Evolutionary conservation across 2,329 filamentous ascomycete genomes (phyloP).

Genomic region (Passalora sequoiae): DNA sequence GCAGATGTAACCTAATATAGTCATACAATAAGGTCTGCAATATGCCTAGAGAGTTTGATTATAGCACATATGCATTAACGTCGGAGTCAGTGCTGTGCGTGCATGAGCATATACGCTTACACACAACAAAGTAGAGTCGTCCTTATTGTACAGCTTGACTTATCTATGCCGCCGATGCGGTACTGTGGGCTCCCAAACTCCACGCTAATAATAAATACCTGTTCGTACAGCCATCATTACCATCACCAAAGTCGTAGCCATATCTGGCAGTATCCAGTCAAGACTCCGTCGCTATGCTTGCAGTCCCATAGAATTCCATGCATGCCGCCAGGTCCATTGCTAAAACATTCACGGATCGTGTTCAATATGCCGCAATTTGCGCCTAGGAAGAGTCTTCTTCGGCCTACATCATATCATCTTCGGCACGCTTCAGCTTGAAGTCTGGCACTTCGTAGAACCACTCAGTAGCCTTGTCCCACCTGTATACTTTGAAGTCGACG

Average conservation of each 20-base stretch:
- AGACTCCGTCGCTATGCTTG: slow-evolving; percentile 4
- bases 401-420: slow-evolving; percentile 32
- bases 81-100: not conserved
- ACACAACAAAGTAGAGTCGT: not conserved
- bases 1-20: too few species aligned
- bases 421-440: slow-evolving; percentile 66
- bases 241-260: not conserved
- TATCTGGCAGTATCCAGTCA: not conserved
- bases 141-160: not conserved
- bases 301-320: not conserved
- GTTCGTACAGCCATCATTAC: not conserved
- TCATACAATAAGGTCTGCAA: too few species aligned
- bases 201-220: slow-evolving; percentile 2
- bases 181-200: too few species aligned
- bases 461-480: slow-evolving; percentile 70
- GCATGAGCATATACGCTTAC: not conserved
- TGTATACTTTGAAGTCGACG: slow-evolving; percentile 92
- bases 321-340: not conserved
- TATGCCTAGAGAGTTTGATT: too few species aligned
- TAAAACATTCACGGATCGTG: too few species aligned
- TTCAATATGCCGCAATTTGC: too few species aligned
- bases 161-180: too few species aligned
- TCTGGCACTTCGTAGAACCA: slow-evolving; percentile 84
- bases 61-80: too few species aligned
- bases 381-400: slow-evolving; percentile 1